phyloP scores from a whole-genome alignment of 106 monocot species.

The Gastrodia elata region DNA sequence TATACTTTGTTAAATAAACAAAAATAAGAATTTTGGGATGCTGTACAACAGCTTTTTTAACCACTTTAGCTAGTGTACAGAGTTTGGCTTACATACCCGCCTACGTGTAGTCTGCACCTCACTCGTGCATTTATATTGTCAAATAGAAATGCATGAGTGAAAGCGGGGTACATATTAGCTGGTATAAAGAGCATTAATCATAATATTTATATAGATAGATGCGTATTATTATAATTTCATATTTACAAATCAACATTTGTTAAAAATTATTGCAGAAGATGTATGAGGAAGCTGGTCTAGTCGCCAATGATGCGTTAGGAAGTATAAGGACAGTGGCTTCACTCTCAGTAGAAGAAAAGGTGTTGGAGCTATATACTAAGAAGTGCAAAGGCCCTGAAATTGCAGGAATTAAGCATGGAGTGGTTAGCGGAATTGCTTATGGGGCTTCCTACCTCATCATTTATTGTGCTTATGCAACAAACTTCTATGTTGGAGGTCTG shows the following conservation, averaged over 20 bases:
- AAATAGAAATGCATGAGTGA: too few species aligned
- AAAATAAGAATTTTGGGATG: too few species aligned
- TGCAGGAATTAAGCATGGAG: constrained; percentile 24
- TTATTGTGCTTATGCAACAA: constrained; percentile 23
- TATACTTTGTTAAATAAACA: too few species aligned
- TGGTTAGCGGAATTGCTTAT: constrained; percentile 33
- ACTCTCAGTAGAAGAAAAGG: constrained; percentile 29
- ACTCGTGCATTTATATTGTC: too few species aligned
- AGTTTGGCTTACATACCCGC: too few species aligned
- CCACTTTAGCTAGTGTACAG: too few species aligned
- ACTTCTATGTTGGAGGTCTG: constrained; percentile 29
- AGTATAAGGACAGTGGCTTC: constrained; percentile 47
- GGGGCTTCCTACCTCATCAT: constrained; percentile 19
- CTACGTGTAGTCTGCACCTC: too few species aligned
- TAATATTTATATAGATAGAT: too few species aligned
- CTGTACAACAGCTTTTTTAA: too few species aligned
- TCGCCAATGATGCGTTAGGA: constrained; percentile 38
- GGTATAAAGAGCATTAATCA: too few species aligned
- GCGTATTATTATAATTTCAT: not conserved
- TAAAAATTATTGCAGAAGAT: constrained; percentile 15
- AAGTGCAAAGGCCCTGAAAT: constrained; percentile 23
- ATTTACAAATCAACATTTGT: not conserved
- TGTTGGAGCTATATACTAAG: constrained; percentile 19
- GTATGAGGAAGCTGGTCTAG: constrained; percentile 43
- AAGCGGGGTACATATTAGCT: too few species aligned